Percentiles rank a stretch among this genome's conserved stretches.
phyloP scores from a whole-genome alignment of 306 rosid species.

The Chamaecrista fasciculata region DNA sequence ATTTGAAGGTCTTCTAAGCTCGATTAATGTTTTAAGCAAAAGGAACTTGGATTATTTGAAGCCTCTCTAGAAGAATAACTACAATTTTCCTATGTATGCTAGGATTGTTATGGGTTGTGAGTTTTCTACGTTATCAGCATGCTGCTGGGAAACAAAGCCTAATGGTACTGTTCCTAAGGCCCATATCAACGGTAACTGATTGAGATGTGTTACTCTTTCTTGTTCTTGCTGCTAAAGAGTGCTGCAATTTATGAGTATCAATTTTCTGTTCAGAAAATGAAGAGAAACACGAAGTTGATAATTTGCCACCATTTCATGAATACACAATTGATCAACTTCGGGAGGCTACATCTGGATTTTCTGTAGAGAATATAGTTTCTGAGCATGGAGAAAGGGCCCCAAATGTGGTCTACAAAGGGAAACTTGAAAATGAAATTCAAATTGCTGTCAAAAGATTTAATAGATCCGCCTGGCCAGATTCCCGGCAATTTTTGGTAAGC shows the following conservation, averaged over 20 bases:
- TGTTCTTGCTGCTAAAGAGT: not conserved
- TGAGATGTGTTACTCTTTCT: conserved; percentile 3
- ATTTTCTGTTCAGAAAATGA: conserved; percentile 37
- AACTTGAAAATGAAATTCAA: conserved; percentile 53
- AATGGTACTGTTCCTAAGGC: conserved; percentile 38
- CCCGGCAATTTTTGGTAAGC: conserved; percentile 62
- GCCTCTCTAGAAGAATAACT: conserved; percentile 1
- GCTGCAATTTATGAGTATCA: conserved; percentile 2
- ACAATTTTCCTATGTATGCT: conserved; percentile 12
- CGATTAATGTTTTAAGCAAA: conserved; percentile 28
- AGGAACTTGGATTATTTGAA: conserved; percentile 12
- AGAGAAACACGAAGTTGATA: conserved; percentile 36
- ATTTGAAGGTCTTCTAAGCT: conserved; percentile 25
- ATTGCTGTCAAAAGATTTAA: conserved; percentile 65
- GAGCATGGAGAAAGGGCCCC: conserved; percentile 77
- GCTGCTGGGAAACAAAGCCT: conserved; percentile 39
- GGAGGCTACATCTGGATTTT: conserved; percentile 59
- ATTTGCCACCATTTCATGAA: conserved; percentile 52
- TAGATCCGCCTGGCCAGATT: conserved; percentile 75
- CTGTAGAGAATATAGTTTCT: conserved; percentile 65
- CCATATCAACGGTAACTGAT: conserved; percentile 38
- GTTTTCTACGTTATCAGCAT: conserved; percentile 46
- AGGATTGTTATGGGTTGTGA: conserved; percentile 56
- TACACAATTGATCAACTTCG: conserved; percentile 57
- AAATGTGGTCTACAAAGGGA: conserved; percentile 66